Base-by-base conservation (phyloP, 352 stramenopile genomes). In the Thraustochytrium sp. region DNA sequence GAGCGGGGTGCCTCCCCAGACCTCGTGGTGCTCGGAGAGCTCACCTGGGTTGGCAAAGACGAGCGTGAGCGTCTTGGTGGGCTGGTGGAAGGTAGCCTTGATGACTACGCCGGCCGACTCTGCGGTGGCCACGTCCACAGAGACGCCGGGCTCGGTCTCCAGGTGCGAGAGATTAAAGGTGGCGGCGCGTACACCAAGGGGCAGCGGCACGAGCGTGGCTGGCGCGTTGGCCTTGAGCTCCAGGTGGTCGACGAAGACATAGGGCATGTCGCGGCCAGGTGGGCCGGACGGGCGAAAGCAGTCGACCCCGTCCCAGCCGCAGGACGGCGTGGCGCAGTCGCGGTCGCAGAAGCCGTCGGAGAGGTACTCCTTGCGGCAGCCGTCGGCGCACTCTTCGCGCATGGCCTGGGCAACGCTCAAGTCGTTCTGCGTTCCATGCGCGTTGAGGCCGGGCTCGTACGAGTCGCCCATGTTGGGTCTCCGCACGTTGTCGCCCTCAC, bases 291-390 rank as follows among this genome's bases (percentile, higher is more conserved):
- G 34, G 1, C 51, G 93, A 89, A 92, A 92, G 86, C 94, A 98
- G 87, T 98, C 94, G 23, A 94, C 94, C 86, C 94, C 93, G 84
- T 98, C 94, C 74, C 92, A 98, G 72, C 92, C 92, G 84, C 94
- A 98, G 8, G 87, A 86, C 44, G 88, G 91, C 46, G 90, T 90
- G 64, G 98, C 96, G 85, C 94, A 98, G 61, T 90, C 85, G 42
- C 87, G 78, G 80, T 98, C 94, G 85, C 94, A 98, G 8, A 89
- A 85, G 29, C 90, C 92, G 87, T 97, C 96, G 38, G 87, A 87
- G 42, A 97, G 87, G 80, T 86, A 90, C 3, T 46, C 73, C 26
- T 51, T 36, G 5, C 61, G 56, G 75, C 87, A 90, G 2, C 84
- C 84, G 46, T 72, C 59, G 31, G 9, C 13, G 3, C 59, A 72